Evolutionary conservation across 1,284 basidiomycete species (phyloP).

Genomic region (Fomitiporia mediterranea): DNA sequence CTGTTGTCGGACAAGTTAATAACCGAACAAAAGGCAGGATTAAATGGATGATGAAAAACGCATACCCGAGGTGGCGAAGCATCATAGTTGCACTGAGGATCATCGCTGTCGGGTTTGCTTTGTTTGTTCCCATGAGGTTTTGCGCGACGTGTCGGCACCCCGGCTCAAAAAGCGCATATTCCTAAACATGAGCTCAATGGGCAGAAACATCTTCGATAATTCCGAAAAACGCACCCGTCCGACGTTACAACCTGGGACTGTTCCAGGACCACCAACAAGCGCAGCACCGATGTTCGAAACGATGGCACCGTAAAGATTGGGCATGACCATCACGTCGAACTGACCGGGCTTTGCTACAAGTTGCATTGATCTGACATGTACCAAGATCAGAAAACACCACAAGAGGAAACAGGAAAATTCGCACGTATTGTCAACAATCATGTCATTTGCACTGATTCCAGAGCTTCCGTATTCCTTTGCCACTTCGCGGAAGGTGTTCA

Average conservation of each 20-base stretch:
- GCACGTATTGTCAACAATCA: conserved; percentile 99
- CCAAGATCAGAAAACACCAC: conserved; percentile 3
- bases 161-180: conserved; percentile 98
- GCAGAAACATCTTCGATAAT: conserved; percentile 9
- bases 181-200: conserved; percentile 40
- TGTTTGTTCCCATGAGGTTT: conserved; percentile 97
- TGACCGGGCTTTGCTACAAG: conserved; percentile 92
- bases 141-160: conserved; percentile 98
- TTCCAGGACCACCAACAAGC: conserved; percentile 95
- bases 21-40: background rate
- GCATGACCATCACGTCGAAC: conserved; percentile 99
- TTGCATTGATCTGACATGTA: conserved; percentile 81
- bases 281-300: conserved; percentile 98
- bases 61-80: conserved; percentile 92
- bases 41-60: conserved; percentile 15
- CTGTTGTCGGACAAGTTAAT: conserved; percentile 34
- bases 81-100: conserved; percentile 98
- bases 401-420: conserved; percentile 27
- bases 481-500: conserved; percentile 95
- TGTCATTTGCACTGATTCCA: conserved; percentile 92
- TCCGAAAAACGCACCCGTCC: conserved; percentile 63
- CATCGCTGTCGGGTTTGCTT: conserved; percentile 98
- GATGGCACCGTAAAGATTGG: conserved; percentile 94
- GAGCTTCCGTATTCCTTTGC: conserved; percentile 94
- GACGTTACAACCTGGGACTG: conserved; percentile 98